Conservation (phyloP, 2,329 filamentous ascomycete genomes). For the Neofusicoccum cordaticola region DNA sequence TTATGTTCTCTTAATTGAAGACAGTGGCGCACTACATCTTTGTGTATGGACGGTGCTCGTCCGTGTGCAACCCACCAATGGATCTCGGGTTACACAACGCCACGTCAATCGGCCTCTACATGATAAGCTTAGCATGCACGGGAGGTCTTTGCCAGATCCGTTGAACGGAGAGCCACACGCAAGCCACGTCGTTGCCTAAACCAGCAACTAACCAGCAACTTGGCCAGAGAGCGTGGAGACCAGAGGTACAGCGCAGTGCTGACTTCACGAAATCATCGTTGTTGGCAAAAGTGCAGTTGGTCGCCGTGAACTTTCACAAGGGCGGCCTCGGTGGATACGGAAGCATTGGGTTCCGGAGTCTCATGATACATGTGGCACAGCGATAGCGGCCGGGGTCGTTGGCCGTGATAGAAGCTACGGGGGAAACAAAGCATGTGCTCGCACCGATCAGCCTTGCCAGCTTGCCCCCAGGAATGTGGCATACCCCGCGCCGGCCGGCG, state of each 20-base stretch:
- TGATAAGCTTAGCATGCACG: not conserved
- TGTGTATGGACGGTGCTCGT: not conserved
- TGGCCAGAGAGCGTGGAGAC: not conserved
- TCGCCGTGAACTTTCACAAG: not conserved
- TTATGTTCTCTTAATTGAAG: too few species aligned
- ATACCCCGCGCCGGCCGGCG: not conserved
- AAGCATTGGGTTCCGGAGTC: not conserved
- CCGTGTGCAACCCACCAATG: not conserved
- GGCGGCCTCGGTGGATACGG: not conserved
- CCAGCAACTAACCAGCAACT: not conserved
- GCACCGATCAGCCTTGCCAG: not conserved
- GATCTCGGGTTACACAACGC: not conserved
- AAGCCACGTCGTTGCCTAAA: not conserved
- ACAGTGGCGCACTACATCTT: not conserved
- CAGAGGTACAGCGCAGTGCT: not conserved
- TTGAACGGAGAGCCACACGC: not conserved
- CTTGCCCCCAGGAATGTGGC: not conserved
- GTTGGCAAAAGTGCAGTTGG: not conserved
- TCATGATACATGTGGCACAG: constrained; percentile 10
- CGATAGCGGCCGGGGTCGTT: not conserved
- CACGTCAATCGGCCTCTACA: not conserved
- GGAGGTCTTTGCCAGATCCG: not conserved
- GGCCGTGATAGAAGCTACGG: not conserved
- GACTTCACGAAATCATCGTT: not conserved
- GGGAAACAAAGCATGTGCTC: not conserved